Base-by-base conservation (phyloP, 2,329 filamentous ascomycete genomes). In the Ophiostoma piceae region DNA sequence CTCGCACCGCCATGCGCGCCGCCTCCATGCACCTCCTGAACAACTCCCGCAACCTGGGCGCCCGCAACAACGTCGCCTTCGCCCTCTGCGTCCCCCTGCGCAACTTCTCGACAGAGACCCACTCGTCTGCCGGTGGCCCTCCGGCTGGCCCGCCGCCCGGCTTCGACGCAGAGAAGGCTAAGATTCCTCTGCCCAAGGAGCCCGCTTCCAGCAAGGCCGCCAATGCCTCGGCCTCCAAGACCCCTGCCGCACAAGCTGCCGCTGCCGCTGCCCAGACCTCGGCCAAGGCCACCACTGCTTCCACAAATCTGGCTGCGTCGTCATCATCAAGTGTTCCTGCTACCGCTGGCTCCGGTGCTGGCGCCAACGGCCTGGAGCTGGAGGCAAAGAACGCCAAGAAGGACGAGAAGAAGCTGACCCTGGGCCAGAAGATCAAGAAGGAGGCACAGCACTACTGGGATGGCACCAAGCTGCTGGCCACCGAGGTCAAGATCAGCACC, bases 361-460 rank as follows among this genome's bases (percentile, higher is more conserved):
- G 54, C 3, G 47, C 66, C 2, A 57, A 75, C 82, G 22, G 84
- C 77, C 16, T 39, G 14, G 80, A 79, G 19, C 79, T 92, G 74
- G 84, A 87, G 70, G 88, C 88, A 76, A 85, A 87, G 74, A 76
- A 79, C 70, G 80, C 79, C 19, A 82, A 80, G 84, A 90, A 91
- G 79, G 89, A 91, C 72, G 86, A 90, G 75, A 92, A 94, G 83
- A 97, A 97, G 78, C 81, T 97, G 80, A 97, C 94, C 0, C 67
- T 98, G 1, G 90, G 88, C 80, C 92, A 98, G 79, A 96, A 94
- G 82, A 89, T 99, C 77, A 99, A 97, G 85, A 94, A 96, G 79
- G 95, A 99, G 80, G 85, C 84, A 16, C 88, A 90, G 72, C 95
- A 99, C 79, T 99, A 99, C 82, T 98, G 95, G 94, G 95, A 99